phyloP scores from a whole-genome alignment of 495 filamentous ascomycete genomes.

The Penicillium robsamsonii region DNA sequence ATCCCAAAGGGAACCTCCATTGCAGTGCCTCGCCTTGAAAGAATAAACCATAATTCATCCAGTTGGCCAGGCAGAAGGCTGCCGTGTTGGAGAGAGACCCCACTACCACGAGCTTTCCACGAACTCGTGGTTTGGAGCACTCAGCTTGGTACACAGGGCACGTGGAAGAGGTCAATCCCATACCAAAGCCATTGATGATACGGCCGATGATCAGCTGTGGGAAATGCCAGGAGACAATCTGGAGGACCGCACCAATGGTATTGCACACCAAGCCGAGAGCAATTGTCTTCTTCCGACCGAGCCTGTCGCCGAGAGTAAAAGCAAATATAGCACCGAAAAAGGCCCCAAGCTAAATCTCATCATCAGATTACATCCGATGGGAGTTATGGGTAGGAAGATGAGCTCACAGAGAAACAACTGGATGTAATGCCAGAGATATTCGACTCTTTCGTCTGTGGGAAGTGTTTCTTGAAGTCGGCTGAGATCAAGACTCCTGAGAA shows the following conservation, averaged over 20 bases:
- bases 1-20: slow-evolving; percentile 48
- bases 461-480: not conserved
- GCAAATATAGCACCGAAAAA: slow-evolving; percentile 53
- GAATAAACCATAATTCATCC: slow-evolving; percentile 17
- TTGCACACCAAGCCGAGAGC: slow-evolving; percentile 52
- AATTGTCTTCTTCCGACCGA: slow-evolving; percentile 54
- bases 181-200: slow-evolving; percentile 38
- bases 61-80: slow-evolving; percentile 23
- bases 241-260: slow-evolving; percentile 54
- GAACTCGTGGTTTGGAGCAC: slow-evolving; percentile 24
- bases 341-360: no score
- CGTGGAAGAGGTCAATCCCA: slow-evolving; percentile 57
- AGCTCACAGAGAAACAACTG: not conserved
- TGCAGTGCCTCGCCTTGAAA: slow-evolving; percentile 43
- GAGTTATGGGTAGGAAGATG: slow-evolving; percentile 53
- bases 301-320: slow-evolving; percentile 50
- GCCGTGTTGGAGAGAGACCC: slow-evolving; percentile 55
- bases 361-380: slow-evolving; percentile 39
- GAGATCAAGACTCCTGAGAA: slow-evolving; percentile 11
- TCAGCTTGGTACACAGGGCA: slow-evolving; percentile 55
- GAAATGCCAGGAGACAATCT: slow-evolving; percentile 49
- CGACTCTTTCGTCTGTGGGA: no score
- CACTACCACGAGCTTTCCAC: slow-evolving; percentile 57
- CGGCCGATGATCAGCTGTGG: slow-evolving; percentile 59
- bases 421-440: no score